phyloP scores from a whole-genome alignment of 2,329 filamentous ascomycete species.

The Colletotrichum euphorbiae region DNA sequence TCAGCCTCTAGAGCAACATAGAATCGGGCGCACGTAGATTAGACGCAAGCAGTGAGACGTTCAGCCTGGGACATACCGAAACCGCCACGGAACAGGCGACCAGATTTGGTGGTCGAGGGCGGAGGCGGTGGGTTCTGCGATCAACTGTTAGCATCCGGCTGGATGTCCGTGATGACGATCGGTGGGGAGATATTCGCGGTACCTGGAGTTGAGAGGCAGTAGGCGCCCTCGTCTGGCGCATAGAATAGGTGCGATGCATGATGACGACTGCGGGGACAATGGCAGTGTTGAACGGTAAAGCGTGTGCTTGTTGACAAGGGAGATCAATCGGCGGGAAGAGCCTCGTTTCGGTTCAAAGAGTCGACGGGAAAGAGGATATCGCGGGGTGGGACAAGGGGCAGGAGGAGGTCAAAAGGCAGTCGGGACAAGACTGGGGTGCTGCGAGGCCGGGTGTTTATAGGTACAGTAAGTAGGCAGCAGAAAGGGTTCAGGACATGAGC shows the following conservation, averaged over 20 bases:
- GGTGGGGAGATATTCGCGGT: constrained; percentile 26
- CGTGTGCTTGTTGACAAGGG: neutral
- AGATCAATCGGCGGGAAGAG: neutral
- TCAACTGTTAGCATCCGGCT: constrained; percentile 12
- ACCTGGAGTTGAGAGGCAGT: constrained; percentile 84
- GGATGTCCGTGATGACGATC: constrained; percentile 13
- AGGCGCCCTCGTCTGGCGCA: constrained; percentile 96
- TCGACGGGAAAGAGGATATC: constrained; percentile 20
- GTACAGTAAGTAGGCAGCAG: constrained; percentile 8
- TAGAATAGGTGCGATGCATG: constrained; percentile 99
- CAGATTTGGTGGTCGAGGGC: constrained; percentile 88
- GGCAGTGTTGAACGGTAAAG: neutral
- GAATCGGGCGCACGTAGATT: neutral
- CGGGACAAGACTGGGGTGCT: constrained; percentile 7
- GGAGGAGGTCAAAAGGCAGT: constrained; percentile 25
- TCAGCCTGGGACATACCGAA: constrained; percentile 75
- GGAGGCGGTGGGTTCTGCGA: constrained; percentile 93
- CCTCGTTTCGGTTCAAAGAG: neutral
- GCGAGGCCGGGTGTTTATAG: constrained; percentile 37
- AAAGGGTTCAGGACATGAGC: constrained; percentile 12
- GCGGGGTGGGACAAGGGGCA: constrained; percentile 32
- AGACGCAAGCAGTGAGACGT: neutral
- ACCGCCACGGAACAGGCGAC: constrained; percentile 86
- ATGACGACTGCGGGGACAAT: constrained; percentile 43
- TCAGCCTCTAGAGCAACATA: constrained; percentile 38